Percentiles rank a stretch among this genome's conserved stretches.
These are phyloP conservation scores for Penstemon davidsonii DNA, from an alignment of 257 asterid genomes.

Conservation along the genomic window DNA sequence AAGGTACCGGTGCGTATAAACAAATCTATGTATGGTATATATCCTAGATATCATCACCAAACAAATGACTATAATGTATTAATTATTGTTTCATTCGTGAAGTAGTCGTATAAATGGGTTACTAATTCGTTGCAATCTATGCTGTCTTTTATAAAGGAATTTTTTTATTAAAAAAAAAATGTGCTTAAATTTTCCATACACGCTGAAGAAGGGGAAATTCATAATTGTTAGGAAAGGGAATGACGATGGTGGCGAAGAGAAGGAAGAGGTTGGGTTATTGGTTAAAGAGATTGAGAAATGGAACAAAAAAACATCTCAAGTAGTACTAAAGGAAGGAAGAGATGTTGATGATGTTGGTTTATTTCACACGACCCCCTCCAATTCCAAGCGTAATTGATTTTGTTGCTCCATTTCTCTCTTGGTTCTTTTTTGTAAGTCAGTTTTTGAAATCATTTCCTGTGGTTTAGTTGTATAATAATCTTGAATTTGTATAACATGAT, in stretches of 20 bases:
- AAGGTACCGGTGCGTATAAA: background rate
- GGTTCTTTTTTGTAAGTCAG: background rate
- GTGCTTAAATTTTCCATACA: slow-evolving; percentile 46
- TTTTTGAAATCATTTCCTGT: background rate
- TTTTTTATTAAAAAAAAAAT: background rate
- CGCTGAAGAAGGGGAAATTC: slow-evolving; percentile 43
- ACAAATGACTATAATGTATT: background rate
- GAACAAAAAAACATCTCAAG: slow-evolving; percentile 35
- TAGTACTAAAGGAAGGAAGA: background rate
- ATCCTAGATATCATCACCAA: slow-evolving; percentile 30
- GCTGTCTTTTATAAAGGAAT: background rate
- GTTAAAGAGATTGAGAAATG: slow-evolving; percentile 53
- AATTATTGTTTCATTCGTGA: slow-evolving; percentile 16
- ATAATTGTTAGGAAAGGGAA: slow-evolving; percentile 29
- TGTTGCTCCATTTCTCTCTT: background rate
- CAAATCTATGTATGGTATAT: background rate
- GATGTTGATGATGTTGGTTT: slow-evolving; percentile 6
- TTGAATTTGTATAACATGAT: no score
- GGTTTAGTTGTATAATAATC: no score
- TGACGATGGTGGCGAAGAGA: slow-evolving; percentile 25
- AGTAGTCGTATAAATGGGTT: background rate
- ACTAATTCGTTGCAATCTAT: background rate
- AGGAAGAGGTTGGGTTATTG: slow-evolving; percentile 42
- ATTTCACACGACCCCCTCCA: background rate
- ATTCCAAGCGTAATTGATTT: background rate